Evolutionary conservation across 208 protist genomes (phyloP).

Genomic region (Acanthamoeba castellanii): DNA sequence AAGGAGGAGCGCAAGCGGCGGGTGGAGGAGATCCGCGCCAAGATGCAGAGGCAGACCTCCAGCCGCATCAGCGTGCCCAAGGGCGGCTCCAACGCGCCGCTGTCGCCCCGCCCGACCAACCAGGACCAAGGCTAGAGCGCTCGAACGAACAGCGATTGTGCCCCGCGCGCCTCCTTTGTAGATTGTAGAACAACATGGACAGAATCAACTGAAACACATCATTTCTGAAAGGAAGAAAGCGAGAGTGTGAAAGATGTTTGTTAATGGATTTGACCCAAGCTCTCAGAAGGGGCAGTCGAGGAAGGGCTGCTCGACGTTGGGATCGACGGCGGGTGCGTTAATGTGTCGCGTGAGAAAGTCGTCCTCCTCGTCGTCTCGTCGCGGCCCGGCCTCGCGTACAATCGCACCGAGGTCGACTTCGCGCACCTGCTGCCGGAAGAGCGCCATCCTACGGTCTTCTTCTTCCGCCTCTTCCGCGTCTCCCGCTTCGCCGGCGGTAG

Average conservation of each 20-base stretch:
- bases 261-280: no score
- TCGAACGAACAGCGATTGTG: no score
- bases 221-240: no score
- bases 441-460: background rate
- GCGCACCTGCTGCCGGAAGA: background rate
- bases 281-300: background rate
- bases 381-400: background rate
- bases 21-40: background rate
- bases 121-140: no score
- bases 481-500: background rate
- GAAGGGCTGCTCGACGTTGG: background rate
- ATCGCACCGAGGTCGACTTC: background rate
- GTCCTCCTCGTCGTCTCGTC: background rate
- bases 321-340: background rate
- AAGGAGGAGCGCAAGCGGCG: background rate
- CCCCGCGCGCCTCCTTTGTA: no score
- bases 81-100: background rate
- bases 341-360: background rate
- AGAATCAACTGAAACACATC: no score
- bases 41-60: background rate
- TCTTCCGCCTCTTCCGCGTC: background rate
- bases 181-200: no score
- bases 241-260: no score
- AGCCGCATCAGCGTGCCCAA: background rate
- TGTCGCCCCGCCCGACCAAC: background rate